A percentile compares a stretch with the other conserved stretches of the same genome.
Conservation (phyloP, 352 stramenopile species). For the Aphanomyces stellatus region DNA sequence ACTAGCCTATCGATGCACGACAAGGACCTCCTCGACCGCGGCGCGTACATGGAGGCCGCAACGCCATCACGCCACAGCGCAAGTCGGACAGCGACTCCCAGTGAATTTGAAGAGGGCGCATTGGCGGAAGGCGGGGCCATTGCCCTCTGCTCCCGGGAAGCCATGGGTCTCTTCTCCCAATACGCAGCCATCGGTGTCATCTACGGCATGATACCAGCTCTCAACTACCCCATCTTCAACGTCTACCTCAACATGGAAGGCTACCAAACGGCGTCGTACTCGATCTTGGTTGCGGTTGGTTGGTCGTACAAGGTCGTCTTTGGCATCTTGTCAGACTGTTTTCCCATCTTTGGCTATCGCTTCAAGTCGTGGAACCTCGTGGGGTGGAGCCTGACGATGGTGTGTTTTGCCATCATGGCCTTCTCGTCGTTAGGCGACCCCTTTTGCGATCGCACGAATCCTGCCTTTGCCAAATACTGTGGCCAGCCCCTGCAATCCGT, state of each 20-base stretch:
- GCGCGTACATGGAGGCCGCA: neutral
- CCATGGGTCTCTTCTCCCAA: slow-evolving; percentile 26
- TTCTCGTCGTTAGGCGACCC: slow-evolving; percentile 29
- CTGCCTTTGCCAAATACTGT: neutral
- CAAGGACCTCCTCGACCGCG: no score
- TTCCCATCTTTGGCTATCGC: slow-evolving; percentile 31
- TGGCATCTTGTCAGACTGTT: slow-evolving; percentile 30
- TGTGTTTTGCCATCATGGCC: slow-evolving; percentile 30
- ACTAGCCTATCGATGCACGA: no score
- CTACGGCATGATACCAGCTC: slow-evolving; percentile 23
- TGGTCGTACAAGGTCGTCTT: slow-evolving; percentile 34
- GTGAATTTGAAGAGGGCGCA: no score
- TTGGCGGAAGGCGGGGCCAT: slow-evolving; percentile 30
- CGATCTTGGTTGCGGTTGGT: neutral
- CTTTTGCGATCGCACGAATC: slow-evolving; percentile 26
- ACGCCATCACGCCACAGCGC: neutral
- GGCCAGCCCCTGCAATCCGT: neutral
- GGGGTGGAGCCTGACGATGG: slow-evolving; percentile 31
- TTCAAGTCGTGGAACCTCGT: slow-evolving; percentile 33
- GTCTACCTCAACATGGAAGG: slow-evolving; percentile 25
- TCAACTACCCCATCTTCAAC: slow-evolving; percentile 29
- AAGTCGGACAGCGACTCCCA: slow-evolving; percentile 20
- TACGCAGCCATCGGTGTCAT: slow-evolving; percentile 30
- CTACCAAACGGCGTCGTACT: slow-evolving; percentile 19
- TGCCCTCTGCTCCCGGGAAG: slow-evolving; percentile 21